These are phyloP conservation scores for Backusella tarrabulga DNA, from an alignment of 192 early-diverging fungal species.

Conservation along the genomic window DNA sequence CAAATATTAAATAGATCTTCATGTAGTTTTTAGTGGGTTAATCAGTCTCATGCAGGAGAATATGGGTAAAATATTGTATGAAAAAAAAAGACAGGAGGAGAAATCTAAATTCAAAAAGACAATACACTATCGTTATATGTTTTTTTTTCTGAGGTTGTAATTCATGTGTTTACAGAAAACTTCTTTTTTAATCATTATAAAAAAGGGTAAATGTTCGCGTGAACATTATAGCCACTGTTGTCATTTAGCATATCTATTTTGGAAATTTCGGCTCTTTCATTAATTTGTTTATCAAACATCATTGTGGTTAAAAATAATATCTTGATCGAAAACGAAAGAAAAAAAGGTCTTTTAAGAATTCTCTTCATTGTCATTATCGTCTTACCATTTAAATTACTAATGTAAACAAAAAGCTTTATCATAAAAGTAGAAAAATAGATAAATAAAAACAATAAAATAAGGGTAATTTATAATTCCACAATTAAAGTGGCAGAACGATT, in stretches of 20 bases:
- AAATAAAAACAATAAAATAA: not conserved
- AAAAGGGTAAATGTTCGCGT: conserved; percentile 2
- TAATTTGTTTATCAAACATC: not conserved
- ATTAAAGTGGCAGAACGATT: not conserved
- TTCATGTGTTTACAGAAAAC: conserved; percentile 2
- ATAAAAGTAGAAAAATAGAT: not conserved
- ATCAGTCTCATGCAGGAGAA: not conserved
- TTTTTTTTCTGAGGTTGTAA: not conserved
- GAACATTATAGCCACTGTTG: not conserved
- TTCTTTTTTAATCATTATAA: not conserved
- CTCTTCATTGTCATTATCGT: not conserved
- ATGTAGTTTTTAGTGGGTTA: not conserved
- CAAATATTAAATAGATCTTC: not conserved
- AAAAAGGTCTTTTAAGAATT: not conserved
- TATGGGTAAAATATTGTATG: not conserved
- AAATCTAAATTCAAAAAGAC: not conserved
- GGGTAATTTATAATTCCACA: not conserved
- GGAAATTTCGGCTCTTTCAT: not conserved
- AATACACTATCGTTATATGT: not conserved
- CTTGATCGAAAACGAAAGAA: not conserved
- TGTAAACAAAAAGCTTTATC: not conserved
- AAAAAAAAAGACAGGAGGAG: not conserved
- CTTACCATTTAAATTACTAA: not conserved
- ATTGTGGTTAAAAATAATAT: not conserved
- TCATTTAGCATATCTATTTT: not conserved